A percentile compares a stretch with the other conserved stretches of the same genome.
These are phyloP conservation scores for Pseudisothecium myosuroides DNA, from an alignment of 225 moss, liverwort and hornwort genomes.

Conservation along the genomic window DNA sequence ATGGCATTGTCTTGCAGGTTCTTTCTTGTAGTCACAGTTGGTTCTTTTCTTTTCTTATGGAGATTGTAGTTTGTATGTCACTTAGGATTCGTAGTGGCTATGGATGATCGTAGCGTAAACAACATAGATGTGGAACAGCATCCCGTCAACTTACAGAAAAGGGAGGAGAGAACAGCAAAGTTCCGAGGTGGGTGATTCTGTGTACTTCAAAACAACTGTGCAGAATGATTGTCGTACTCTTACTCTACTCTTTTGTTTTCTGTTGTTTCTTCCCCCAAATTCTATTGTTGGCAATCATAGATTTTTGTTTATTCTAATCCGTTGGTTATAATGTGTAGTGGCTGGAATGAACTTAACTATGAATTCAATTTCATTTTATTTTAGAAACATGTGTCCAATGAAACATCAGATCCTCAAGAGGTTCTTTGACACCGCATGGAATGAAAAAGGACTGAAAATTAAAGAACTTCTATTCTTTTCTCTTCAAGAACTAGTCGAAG, in stretches of 20 bases:
- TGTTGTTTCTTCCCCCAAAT: not conserved
- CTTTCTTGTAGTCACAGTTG: not conserved
- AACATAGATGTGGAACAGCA: not conserved
- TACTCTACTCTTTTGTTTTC: not conserved
- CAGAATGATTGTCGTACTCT: not conserved
- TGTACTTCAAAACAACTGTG: not conserved
- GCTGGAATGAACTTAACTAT: not conserved
- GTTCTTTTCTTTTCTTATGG: not conserved
- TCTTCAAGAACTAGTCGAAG: not conserved
- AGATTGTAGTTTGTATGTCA: not conserved
- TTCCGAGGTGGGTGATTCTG: conserved; percentile 22
- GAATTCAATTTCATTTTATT: not conserved
- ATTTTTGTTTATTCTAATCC: not conserved
- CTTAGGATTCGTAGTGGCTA: not conserved
- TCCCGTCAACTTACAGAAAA: not conserved
- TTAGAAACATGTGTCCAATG: not conserved
- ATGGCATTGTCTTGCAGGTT: not conserved
- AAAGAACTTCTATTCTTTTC: not conserved
- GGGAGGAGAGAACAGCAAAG: not conserved
- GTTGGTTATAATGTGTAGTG: not conserved
- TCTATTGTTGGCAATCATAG: not conserved
- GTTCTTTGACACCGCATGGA: not conserved
- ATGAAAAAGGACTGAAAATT: not conserved
- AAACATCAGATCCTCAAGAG: not conserved
- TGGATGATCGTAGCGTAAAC: not conserved